Conservation (phyloP, 2,329 filamentous ascomycete genomes). For the Herpotrichia juniperi region DNA sequence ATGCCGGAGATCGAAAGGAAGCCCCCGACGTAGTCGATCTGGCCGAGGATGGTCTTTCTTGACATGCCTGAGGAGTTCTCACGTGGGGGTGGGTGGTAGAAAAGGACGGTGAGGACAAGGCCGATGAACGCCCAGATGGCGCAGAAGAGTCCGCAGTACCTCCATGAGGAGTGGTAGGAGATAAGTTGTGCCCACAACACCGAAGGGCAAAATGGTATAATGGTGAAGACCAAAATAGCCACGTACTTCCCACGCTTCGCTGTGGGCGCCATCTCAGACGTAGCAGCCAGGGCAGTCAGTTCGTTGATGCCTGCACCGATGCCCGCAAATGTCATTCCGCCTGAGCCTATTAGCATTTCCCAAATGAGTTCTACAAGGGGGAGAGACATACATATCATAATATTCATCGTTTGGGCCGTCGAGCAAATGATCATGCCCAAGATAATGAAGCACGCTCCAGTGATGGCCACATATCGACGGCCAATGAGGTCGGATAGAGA, state of each 20-base stretch:
- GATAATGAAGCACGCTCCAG: constrained; percentile 40
- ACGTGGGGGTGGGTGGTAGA: constrained; percentile 51
- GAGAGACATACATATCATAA: constrained; percentile 22
- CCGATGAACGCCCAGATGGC: constrained; percentile 59
- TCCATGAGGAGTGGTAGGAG: constrained; percentile 55
- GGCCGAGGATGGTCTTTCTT: constrained; percentile 28
- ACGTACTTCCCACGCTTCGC: constrained; percentile 68
- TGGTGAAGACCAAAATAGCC: constrained; percentile 64
- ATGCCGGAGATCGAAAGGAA: constrained; percentile 31
- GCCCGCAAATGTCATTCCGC: constrained; percentile 59
- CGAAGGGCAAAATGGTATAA: constrained; percentile 66
- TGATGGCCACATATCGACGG: constrained; percentile 35
- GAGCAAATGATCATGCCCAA: constrained; percentile 38
- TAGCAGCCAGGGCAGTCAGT: constrained; percentile 69
- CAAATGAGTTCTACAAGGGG: too few species aligned
- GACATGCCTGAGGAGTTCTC: constrained; percentile 37
- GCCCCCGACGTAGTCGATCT: constrained; percentile 37
- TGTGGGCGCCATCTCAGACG: constrained; percentile 70
- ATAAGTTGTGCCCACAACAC: constrained; percentile 67
- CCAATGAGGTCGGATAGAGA: constrained; percentile 39
- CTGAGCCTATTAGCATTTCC: neutral
- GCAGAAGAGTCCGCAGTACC: constrained; percentile 60
- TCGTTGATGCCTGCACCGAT: constrained; percentile 71
- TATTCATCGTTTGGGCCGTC: constrained; percentile 32
- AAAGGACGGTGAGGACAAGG: constrained; percentile 55